A percentile compares a stretch with the other conserved stretches of the same genome.
Conservation (phyloP, 1,284 basidiomycete species). For the Malassezia brasiliensis region DNA sequence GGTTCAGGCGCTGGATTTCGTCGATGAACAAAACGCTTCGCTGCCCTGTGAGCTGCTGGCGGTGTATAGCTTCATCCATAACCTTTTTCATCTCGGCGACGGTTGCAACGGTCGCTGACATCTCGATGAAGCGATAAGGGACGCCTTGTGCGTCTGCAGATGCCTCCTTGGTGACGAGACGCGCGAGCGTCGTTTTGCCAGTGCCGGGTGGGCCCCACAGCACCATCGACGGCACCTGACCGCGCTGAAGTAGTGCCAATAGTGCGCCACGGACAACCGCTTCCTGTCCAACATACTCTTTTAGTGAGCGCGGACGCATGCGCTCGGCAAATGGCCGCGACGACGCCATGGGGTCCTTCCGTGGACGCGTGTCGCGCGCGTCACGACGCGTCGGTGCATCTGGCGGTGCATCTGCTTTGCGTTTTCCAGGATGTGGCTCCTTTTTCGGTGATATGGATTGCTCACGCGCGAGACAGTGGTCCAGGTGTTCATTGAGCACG, state of each 20-base stretch:
- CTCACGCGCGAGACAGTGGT: slow-evolving; percentile 23
- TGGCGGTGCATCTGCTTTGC: background rate
- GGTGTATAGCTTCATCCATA: slow-evolving; percentile 69
- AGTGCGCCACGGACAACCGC: slow-evolving; percentile 35
- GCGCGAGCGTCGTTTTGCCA: slow-evolving; percentile 71
- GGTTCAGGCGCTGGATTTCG: slow-evolving; percentile 74
- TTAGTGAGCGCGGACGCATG: slow-evolving; percentile 34
- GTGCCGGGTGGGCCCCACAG: slow-evolving; percentile 45
- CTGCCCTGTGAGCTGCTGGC: slow-evolving; percentile 61
- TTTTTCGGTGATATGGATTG: background rate
- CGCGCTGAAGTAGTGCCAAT: slow-evolving; percentile 29
- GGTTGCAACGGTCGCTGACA: slow-evolving; percentile 54
- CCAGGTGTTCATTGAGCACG: slow-evolving; percentile 39
- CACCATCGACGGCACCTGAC: slow-evolving; percentile 37
- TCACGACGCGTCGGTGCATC: background rate
- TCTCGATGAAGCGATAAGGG: slow-evolving; percentile 35
- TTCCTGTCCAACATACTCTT: slow-evolving; percentile 37
- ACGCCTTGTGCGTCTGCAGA: slow-evolving; percentile 49
- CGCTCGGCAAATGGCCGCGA: slow-evolving; percentile 38
- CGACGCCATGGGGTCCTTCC: background rate
- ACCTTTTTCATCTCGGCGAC: slow-evolving; percentile 68
- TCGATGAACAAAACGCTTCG: slow-evolving; percentile 69
- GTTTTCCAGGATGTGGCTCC: background rate
- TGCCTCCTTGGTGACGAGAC: slow-evolving; percentile 59
- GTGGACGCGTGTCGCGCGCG: background rate